phyloP scores from a whole-genome alignment of 2,329 filamentous ascomycete genomes.

The Didymella keratinophila region DNA sequence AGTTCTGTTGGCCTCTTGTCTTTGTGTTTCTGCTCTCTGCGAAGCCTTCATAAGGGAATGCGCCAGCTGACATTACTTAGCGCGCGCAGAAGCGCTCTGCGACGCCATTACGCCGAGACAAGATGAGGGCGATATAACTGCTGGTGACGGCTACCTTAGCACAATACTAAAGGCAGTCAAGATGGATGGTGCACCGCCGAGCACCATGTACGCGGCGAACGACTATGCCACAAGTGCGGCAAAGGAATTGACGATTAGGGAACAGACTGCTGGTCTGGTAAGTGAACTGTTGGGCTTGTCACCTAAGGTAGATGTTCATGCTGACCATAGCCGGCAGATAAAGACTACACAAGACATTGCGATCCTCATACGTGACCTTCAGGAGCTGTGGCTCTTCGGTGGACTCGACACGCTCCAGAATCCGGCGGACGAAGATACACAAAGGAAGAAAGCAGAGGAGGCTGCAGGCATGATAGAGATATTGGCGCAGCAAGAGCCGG shows the following conservation, averaged over 20 bases:
- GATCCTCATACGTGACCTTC: constrained; percentile 66
- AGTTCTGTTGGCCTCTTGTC: neutral
- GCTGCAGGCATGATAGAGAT: constrained; percentile 29
- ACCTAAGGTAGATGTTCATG: neutral
- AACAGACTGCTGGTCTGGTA: constrained; percentile 67
- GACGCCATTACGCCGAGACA: constrained; percentile 55
- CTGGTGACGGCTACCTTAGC: constrained; percentile 55
- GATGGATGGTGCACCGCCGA: constrained; percentile 54
- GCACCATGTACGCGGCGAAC: constrained; percentile 43
- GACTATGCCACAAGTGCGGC: constrained; percentile 65
- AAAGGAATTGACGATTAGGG: constrained; percentile 65
- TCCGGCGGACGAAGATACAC: constrained; percentile 35
- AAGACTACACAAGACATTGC: constrained; percentile 69
- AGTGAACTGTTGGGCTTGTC: constrained; percentile 17
- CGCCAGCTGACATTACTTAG: constrained; percentile 31
- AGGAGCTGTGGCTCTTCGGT: constrained; percentile 73
- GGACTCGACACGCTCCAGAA: constrained; percentile 64
- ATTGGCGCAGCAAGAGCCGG: constrained; percentile 24
- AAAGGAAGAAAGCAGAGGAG: constrained; percentile 24
- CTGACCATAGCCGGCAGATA: constrained; percentile 50
- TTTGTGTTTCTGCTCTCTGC: neutral
- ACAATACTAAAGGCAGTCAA: constrained; percentile 63
- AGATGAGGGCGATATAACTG: constrained; percentile 42
- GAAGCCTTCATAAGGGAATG: neutral
- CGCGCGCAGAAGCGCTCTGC: constrained; percentile 51